Percentiles rank a stretch among this genome's conserved stretches.
Conservation (phyloP, 2,329 filamentous ascomycete genomes). For the Phaeosphaeria sp. region DNA sequence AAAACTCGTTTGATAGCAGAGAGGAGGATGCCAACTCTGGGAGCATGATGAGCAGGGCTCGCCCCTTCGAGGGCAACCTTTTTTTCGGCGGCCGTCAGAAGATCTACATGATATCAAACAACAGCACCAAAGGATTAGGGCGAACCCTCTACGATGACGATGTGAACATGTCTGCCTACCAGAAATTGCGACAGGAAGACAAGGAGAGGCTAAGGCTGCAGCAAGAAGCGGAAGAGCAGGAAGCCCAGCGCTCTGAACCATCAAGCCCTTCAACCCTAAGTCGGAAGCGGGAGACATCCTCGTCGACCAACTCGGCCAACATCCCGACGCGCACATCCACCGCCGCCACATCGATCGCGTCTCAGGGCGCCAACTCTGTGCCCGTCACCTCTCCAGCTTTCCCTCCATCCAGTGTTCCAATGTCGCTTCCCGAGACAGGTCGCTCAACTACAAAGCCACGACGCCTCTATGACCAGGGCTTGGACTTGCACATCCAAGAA, state of each 20-base stretch:
- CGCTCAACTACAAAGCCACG: conserved; percentile 73
- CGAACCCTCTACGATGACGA: conserved; percentile 86
- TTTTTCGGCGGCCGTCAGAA: conserved; percentile 96
- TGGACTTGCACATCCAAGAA: conserved; percentile 80
- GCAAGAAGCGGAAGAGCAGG: conserved; percentile 43
- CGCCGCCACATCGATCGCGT: conserved; percentile 86
- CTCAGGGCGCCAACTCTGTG: conserved; percentile 60
- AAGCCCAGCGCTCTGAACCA: conserved; percentile 51
- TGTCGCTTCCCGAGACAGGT: conserved; percentile 56
- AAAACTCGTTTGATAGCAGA: conserved; percentile 69
- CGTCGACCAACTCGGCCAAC: conserved; percentile 78
- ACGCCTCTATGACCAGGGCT: conserved; percentile 81
- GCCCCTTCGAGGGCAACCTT: conserved; percentile 87
- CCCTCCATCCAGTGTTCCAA: conserved; percentile 31
- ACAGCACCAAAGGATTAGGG: conserved; percentile 54
- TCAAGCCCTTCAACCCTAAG: conserved; percentile 66
- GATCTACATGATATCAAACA: conserved; percentile 79
- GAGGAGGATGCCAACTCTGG: conserved; percentile 72
- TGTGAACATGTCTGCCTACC: conserved; percentile 81
- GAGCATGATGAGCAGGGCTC: conserved; percentile 83
- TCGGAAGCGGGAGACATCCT: conserved; percentile 79
- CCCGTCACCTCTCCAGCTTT: conserved; percentile 40
- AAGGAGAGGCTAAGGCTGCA: conserved; percentile 51
- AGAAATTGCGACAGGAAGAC: conserved; percentile 69
- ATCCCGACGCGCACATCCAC: conserved; percentile 76